phyloP scores from a whole-genome alignment of 1,139 yeast species.

The Kodamaea ohmeri region DNA sequence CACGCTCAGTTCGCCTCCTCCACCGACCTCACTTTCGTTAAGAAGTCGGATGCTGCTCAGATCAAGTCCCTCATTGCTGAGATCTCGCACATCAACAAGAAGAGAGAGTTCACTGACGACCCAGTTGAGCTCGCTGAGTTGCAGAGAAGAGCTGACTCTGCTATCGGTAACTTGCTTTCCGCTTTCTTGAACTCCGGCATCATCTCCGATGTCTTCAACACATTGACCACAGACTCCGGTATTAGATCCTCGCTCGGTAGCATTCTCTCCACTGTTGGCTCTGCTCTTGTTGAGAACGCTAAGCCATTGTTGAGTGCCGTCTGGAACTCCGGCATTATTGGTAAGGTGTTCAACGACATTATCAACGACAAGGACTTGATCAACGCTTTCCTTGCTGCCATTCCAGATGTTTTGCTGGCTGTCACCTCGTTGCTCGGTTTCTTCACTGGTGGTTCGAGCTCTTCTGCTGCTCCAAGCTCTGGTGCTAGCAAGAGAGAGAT shows the following conservation, averaged over 20 bases:
- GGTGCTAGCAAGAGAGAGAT: constrained; percentile 23
- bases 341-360: constrained; percentile 32
- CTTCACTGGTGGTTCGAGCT: constrained; percentile 14
- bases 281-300: constrained; percentile 40
- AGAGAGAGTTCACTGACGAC: constrained; percentile 32
- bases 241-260: constrained; percentile 27
- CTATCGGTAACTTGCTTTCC: constrained; percentile 35
- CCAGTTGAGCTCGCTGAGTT: constrained; percentile 28
- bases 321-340: constrained; percentile 45
- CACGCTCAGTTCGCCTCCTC: constrained; percentile 22
- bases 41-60: constrained; percentile 37
- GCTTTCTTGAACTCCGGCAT: constrained; percentile 44
- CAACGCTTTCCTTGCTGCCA: constrained; percentile 35
- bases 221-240: constrained; percentile 33
- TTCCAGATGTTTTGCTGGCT: constrained; percentile 33
- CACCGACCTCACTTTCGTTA: constrained; percentile 27
- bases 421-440: constrained; percentile 32
- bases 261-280: constrained; percentile 34
- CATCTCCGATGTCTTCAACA: constrained; percentile 35
- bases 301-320: constrained; percentile 44
- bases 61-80: constrained; percentile 36
- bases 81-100: constrained; percentile 30
- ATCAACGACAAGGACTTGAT: constrained; percentile 36
- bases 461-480: constrained; percentile 18
- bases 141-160: constrained; percentile 39